Conservation (phyloP, 2,329 filamentous ascomycete genomes). For the Colletotrichum eleusines region DNA sequence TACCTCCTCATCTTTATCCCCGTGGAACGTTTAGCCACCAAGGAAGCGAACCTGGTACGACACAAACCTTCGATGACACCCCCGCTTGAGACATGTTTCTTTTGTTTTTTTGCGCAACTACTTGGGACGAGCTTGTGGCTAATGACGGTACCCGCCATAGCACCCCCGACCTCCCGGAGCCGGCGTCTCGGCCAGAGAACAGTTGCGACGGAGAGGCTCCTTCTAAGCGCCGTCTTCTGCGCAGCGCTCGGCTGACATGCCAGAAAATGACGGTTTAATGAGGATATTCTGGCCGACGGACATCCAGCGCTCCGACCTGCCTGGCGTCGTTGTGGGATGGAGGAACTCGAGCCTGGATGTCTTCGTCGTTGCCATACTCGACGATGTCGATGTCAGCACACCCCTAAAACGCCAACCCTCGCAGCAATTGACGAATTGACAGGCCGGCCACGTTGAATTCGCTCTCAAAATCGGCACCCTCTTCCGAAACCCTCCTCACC, state of each 20-base stretch:
- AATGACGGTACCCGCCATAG: slow-evolving; percentile 58
- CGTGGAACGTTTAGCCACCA: slow-evolving; percentile 82
- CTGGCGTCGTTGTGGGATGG: slow-evolving; percentile 95
- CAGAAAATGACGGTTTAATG: slow-evolving; percentile 88
- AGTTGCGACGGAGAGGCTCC: slow-evolving; percentile 92
- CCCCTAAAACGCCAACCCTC: not conserved
- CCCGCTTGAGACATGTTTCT: slow-evolving; percentile 31
- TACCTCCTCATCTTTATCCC: slow-evolving; percentile 89
- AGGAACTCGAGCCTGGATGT: slow-evolving; percentile 92
- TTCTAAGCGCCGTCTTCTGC: slow-evolving; percentile 71
- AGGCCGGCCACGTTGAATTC: slow-evolving; percentile 86
- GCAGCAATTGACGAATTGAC: slow-evolving; percentile 46
- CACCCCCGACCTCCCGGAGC: slow-evolving; percentile 83
- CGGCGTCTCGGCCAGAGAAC: slow-evolving; percentile 94
- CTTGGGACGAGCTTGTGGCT: slow-evolving; percentile 45
- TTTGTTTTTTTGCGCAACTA: slow-evolving; percentile 31
- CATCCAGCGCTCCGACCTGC: slow-evolving; percentile 75
- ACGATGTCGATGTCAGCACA: slow-evolving; percentile 84
- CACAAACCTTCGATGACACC: slow-evolving; percentile 38
- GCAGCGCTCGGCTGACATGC: slow-evolving; percentile 65
- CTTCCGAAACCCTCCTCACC: slow-evolving; percentile 84
- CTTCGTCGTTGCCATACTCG: slow-evolving; percentile 88
- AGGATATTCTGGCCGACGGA: slow-evolving; percentile 99
- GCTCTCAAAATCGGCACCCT: slow-evolving; percentile 87
- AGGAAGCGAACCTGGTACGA: slow-evolving; percentile 84